A percentile compares a stretch with the other conserved stretches of the same genome.
phyloP scores from a whole-genome alignment of 176 grass and related monocot genomes.

The Phoenix dactylifera region DNA sequence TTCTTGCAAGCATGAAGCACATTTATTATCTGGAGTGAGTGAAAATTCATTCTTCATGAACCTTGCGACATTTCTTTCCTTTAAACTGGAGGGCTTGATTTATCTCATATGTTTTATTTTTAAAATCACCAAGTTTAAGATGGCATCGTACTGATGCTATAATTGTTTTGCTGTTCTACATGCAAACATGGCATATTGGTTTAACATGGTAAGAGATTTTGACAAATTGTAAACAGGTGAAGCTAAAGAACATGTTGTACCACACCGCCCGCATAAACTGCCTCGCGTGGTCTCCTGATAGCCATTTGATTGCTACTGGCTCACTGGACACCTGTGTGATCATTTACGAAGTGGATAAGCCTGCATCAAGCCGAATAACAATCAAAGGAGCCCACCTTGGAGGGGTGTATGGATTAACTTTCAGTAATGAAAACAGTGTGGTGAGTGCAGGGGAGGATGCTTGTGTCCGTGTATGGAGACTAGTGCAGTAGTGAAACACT shows the following conservation, averaged over 20 bases:
- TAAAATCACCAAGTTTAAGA: no score
- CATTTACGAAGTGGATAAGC: slow-evolving; percentile 78
- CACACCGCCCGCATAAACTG: slow-evolving; percentile 87
- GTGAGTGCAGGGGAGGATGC: slow-evolving; percentile 77
- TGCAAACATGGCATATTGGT: no score
- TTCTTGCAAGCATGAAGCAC: no score
- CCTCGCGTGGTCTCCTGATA: slow-evolving; percentile 88
- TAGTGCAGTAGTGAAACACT: slow-evolving; percentile 43
- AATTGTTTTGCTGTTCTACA: no score
- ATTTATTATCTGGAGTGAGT: no score
- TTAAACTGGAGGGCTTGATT: no score
- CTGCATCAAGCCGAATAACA: slow-evolving; percentile 56
- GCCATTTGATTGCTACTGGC: slow-evolving; percentile 64
- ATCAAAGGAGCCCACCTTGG: slow-evolving; percentile 92
- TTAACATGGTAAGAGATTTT: no score
- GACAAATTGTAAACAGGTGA: slow-evolving; percentile 33
- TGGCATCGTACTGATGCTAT: no score
- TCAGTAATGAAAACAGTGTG: slow-evolving; percentile 43
- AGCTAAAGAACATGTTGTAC: slow-evolving; percentile 97
- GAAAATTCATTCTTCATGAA: no score
- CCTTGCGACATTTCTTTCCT: no score
- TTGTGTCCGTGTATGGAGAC: slow-evolving; percentile 80
- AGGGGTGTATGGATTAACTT: slow-evolving; percentile 84
- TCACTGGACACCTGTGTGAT: slow-evolving; percentile 87
- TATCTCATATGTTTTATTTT: no score